These are phyloP conservation scores for Trametes meyenii DNA, from an alignment of 768 basidiomycete species.

Conservation along the genomic window DNA sequence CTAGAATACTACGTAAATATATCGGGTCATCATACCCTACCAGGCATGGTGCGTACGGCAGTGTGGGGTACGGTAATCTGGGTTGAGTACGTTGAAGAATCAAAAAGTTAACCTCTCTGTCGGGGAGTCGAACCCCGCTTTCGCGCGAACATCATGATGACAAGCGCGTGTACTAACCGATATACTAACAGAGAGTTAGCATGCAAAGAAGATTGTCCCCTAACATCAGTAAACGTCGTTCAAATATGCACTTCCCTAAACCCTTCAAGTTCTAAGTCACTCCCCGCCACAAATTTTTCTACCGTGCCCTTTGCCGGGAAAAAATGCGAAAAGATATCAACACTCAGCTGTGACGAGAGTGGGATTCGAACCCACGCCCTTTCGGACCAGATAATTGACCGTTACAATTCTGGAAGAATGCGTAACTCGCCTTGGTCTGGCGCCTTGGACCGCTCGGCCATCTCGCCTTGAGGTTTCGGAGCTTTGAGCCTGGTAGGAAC, in stretches of 20 bases:
- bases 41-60: neutral
- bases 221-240: too few species aligned
- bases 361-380: conserved; percentile 58
- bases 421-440: conserved; percentile 50
- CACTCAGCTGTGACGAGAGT: conserved; percentile 39
- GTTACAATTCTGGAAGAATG: too few species aligned
- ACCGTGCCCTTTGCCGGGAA: too few species aligned
- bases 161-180: conserved; percentile 24
- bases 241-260: too few species aligned
- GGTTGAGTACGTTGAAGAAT: neutral
- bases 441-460: conserved; percentile 92
- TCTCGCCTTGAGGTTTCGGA: conserved; percentile 46
- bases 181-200: conserved; percentile 12
- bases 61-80: neutral
- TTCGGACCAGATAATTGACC: conserved; percentile 42
- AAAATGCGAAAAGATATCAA: too few species aligned
- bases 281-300: too few species aligned
- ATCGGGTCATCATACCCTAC: too few species aligned
- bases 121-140: conserved; percentile 40
- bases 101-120: conserved; percentile 15
- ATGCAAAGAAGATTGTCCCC: neutral
- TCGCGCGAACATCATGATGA: conserved; percentile 27
- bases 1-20: too few species aligned
- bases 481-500: too few species aligned
- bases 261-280: too few species aligned